A percentile compares a stretch with the other conserved stretches of the same genome.
Conservation (phyloP, 352 stramenopile species). For the Globisporangium megalacanthum region DNA sequence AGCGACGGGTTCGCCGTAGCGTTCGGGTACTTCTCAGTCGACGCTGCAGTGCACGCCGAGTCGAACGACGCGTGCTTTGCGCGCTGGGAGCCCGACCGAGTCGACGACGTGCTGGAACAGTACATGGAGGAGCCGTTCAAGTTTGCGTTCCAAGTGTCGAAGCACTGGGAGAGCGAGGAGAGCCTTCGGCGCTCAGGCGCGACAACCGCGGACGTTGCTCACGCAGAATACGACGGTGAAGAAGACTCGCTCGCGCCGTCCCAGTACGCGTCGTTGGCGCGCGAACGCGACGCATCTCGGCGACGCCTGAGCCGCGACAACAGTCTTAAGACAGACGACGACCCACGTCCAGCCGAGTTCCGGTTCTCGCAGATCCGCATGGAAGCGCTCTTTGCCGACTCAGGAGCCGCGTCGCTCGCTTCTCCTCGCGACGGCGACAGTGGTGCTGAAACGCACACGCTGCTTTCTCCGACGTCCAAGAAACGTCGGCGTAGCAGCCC, state of each 20-base stretch:
- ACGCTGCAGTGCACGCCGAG: conserved; percentile 18
- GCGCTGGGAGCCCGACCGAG: conserved; percentile 17
- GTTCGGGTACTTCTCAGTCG: conserved; percentile 54
- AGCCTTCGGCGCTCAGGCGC: neutral
- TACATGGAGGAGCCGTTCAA: conserved; percentile 57
- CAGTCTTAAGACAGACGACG: conserved; percentile 6
- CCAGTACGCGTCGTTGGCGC: neutral
- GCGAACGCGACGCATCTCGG: conserved; percentile 1
- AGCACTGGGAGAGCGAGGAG: conserved; percentile 2
- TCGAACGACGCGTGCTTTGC: conserved; percentile 43
- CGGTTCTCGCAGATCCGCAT: conserved; percentile 73
- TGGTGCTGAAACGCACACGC: conserved; percentile 10
- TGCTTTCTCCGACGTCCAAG: conserved; percentile 16
- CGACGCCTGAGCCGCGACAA: neutral
- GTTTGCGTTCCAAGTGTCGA: conserved; percentile 52
- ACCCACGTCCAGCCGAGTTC: conserved; percentile 58
- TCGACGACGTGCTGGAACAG: conserved; percentile 23
- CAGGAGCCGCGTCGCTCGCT: neutral
- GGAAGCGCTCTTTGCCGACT: conserved; percentile 60
- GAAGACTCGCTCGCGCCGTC: neutral
- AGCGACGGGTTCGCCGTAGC: conserved; percentile 40
- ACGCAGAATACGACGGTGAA: neutral
- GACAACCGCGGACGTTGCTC: neutral
- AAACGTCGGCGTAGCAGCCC: neutral
- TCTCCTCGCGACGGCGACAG: conserved; percentile 7